These are phyloP conservation scores for Arthrobotrys conoides DNA, from an alignment of 2,329 filamentous ascomycete genomes.

Conservation along the genomic window DNA sequence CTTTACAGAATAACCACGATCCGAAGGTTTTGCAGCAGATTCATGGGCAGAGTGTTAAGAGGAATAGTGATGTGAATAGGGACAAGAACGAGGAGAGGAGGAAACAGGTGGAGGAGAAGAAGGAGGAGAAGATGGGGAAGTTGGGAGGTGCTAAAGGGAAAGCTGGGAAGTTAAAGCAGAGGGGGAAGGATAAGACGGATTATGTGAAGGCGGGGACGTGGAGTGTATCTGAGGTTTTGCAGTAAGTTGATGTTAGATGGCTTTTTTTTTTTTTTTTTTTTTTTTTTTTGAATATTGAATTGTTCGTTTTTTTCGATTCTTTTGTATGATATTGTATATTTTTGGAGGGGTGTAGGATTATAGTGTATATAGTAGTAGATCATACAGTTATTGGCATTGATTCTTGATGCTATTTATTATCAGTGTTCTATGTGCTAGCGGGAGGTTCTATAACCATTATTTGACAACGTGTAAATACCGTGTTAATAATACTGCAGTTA, in stretches of 20 bases:
- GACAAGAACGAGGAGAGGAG: not conserved
- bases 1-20: slow-evolving; percentile 17
- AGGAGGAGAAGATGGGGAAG: not conserved
- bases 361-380: slow-evolving; percentile 13
- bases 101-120: not conserved
- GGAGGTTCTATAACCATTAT: no score
- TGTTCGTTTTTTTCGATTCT: not conserved
- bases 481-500: no score
- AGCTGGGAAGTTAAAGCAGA: not conserved
- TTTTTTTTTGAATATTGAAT: not conserved
- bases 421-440: not conserved
- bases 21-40: slow-evolving; percentile 19
- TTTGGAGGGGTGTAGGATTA: slow-evolving; percentile 18
- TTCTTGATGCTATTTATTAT: not conserved
- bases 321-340: slow-evolving; percentile 31
- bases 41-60: not conserved
- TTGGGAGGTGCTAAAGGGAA: not conserved
- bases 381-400: not conserved
- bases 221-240: not conserved
- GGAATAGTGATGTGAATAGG: not conserved
- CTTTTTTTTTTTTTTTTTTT: not conserved
- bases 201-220: not conserved
- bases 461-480: no score
- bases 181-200: not conserved
- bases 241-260: no score